Base-by-base conservation (phyloP, 768 basidiomycete species). In the Russula lepida region DNA sequence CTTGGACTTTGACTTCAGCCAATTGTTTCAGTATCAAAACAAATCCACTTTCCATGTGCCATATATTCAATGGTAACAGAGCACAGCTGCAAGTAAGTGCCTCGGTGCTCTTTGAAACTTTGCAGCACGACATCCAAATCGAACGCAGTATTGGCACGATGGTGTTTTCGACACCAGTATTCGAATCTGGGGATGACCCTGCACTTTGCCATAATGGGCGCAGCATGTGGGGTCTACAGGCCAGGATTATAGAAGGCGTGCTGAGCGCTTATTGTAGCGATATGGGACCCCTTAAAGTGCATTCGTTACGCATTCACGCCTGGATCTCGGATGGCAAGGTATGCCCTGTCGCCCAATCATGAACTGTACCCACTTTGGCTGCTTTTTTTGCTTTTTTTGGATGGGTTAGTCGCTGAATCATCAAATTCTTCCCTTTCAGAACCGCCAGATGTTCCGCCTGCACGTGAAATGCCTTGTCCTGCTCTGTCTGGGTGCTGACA, bases 251-350 rank as follows among this genome's bases (percentile, higher is more conserved):
- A 9, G 58, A 64, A 28, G 9, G 30, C 15, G 54, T 50, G 3
- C 46, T 66, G 44, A 37, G 8, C 12, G 23, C 28, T 19, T 65
- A 65, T 30, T 59, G 54, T 12, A 1, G 5, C 1, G 54, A 56
- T 21, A 30, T 65, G 2, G 37, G 63, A 13, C 13, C 56, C 19
- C 58, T 54, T 19, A 56, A 21, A 25, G 43, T 64, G 32, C n/a
- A 17, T 28, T 33, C 46, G 11, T 33, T 48, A 19, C 63, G 52
- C 30, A 39, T 64, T 15, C 50, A 60, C 6, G 65, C 65, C 19
- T 66, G 63, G 57, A 43, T 30, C 21, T 58, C 61, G 21, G 62
- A 55, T 21, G 62, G 62, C n/a, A 65, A 65, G 64, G 64, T 65
- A 43, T 43, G 56, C 33, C 6, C 12, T 6, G 9, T 9, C 25